Base-by-base conservation (phyloP, 192 early-diverging fungal genomes). In the Funneliformis geosporum region DNA sequence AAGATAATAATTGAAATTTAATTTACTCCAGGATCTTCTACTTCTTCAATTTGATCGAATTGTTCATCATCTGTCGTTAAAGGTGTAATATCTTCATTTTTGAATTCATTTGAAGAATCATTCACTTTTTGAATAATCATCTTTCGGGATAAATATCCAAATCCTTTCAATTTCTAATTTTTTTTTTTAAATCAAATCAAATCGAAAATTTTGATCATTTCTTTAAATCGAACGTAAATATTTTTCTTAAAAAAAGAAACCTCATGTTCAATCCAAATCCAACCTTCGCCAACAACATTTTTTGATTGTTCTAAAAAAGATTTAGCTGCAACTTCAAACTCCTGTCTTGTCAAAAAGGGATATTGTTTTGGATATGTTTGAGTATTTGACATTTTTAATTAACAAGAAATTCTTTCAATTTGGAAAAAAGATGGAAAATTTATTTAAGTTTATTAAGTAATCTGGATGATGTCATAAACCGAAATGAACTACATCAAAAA, bases 231-330 rank as follows among this genome's bases (percentile, higher is more conserved):
- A 33, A 43, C 33, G 21, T n/a, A n/a, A n/a, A n/a, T n/a, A n/a
- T 59, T 75, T 42, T 18, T 21, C 39, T 42, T 42, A 27, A 8
- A 10, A 65, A 25, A 12, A 28, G 33, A n/a, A n/a, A 79, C 77
- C 77, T 79, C 67, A 66, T 79, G 77, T 23, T 79, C 77, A 39
- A 69, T 28, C 77, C 77, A 79, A 40, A 6, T 39, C 77, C 77
- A 79, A 68, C 60, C 47, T 11, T 60, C 67, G 42, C 47, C 46
- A 38, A 44, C 47, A 23, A 67, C 18, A 39, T 59, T 47, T 67
- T n/a, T 28, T 60, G 77, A 68, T 70, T 79, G 77, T 79, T 60
- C 47, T 23, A 79, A 21, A 60, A 79, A 79, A 27, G 46, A 39
- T 79, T 79, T 68, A 23, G 77, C 77, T 2, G 77, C 47, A 38